phyloP scores from a whole-genome alignment of 2,329 filamentous ascomycete species.

The Ceratocystis ficicola region DNA sequence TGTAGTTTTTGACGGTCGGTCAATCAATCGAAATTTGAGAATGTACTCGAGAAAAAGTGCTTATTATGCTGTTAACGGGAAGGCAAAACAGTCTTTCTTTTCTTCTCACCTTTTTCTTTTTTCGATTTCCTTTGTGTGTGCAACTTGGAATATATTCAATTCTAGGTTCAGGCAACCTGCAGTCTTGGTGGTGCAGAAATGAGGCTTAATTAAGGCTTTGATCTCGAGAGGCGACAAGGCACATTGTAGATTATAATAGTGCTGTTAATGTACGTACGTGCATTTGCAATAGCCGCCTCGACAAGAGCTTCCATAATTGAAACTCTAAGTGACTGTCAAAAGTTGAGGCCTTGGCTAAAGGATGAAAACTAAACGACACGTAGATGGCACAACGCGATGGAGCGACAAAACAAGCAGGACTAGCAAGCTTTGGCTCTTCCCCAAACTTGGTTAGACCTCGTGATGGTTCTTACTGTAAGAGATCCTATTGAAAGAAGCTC shows the following conservation, averaged over 20 bases:
- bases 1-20: neutral
- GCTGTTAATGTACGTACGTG: neutral
- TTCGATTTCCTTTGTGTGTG: too few relatives aligned
- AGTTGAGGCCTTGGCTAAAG: neutral
- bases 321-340: neutral
- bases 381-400: neutral
- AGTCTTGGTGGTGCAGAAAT: neutral
- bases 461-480: neutral
- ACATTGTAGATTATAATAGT: too few relatives aligned
- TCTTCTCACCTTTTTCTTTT: too few relatives aligned
- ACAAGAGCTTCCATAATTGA: neutral
- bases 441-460: slow-evolving; percentile 1
- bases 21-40: too few relatives aligned
- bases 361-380: neutral
- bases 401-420: neutral
- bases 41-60: too few relatives aligned
- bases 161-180: neutral
- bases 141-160: neutral
- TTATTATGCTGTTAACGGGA: too few relatives aligned
- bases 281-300: neutral
- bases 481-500: slow-evolving; percentile 2
- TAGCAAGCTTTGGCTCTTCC: slow-evolving; percentile 3
- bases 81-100: too few relatives aligned
- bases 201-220: neutral
- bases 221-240: neutral